Evolutionary conservation across 1,284 basidiomycete genomes (phyloP), one percentile per base, ranked within the genome.

Genomic region (Leucoagaricus sp.): DNA sequence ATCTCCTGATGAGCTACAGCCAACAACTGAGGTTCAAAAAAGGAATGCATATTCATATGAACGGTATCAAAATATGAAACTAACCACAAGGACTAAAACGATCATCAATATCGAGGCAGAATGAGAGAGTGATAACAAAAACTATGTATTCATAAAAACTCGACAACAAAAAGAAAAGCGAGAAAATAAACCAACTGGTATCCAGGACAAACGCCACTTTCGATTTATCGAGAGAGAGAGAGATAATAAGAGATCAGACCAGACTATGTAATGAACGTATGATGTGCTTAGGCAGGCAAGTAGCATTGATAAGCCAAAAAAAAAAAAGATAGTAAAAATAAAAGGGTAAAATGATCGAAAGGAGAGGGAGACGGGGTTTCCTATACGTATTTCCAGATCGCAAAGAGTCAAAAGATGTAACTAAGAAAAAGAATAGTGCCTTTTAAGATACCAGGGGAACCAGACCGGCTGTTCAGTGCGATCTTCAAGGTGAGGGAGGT

Each of bases 161-260:
- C 5, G 19, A 15, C n/a, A 44, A 44, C 41, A 9, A 44, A 44
- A 23, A 42, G 19, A n/a, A 23, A 44, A 52, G 34, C 21, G 26
- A 41, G 28, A 40, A n/a, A 28, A 51, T 12, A 51, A 41, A 31
- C 21, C 21, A 23, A 42, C 19, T 52, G 50, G 50, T 52, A 52
- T 52, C 50, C 40, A 44, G 50, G 40, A 42, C 50, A 50, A n/a
- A n/a, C 40, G 50, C 50, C 50, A 17, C 44, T 5, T 33, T 52
- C 38, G 29, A 29, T 19, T 29, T 28, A 33, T 33, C 31, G 26
- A n/a, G 25, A 47, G 45, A 6, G 3, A 47, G 15, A 49, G 4
- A 49, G 34, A 15, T 12, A 21, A 23, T 15, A 21, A 38, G 31
- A 26, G 12, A 15, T n/a, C n/a, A 25, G 19, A 31, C 23, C n/a